Evolutionary conservation across 2,329 filamentous ascomycete species (phyloP), one percentile per base, ranked within the genome.

Genomic region (Phyllosticta citrichinensis): DNA sequence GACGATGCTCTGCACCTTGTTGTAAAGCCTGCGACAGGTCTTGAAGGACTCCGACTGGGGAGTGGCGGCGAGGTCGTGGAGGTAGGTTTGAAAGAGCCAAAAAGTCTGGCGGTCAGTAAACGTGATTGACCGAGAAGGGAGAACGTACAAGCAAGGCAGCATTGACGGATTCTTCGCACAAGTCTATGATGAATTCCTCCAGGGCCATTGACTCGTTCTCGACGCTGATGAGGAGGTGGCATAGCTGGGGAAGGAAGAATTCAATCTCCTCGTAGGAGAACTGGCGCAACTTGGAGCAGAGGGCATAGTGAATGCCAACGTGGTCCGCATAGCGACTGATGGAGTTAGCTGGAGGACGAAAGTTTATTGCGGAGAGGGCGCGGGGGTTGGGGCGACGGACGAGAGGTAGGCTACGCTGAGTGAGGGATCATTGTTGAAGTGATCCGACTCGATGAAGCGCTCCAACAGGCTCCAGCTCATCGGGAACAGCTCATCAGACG

Each of bases 251-350:
- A 56, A 94, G 82, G 80, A 93, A 94, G 85, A 94, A 94, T 76
- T 94, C 90, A 73, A 94, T 92, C 76, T 94, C 89, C 79, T 91
- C 88, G 77, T 93, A 94, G 65, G 87, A 88, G 72, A 94, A 94
- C 75, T 90, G 88, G 72, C 90, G 88, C 71, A 94, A 81, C 83
- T 94, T 94, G 69, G 87, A 88, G 80, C 90, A 93, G 65, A 94
- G 84, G 64, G 91, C 88, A 80, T 93, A 91, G 77, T 93, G 89
- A 71, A 94, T 93, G 69, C 89, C 89, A 73, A 94, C 87, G 80
- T 94, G 88, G 76, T 93, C 87, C 73, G 89, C 88, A 78, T 94
- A 94, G 69, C 89, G 89, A 70, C 89, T 93, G 74, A 63, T 55
- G 55, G 50, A 61, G 47, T 63, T 67, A 59, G 62, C 60, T 27